These are phyloP conservation scores for Hypoxylon cercidicola DNA, from an alignment of 495 filamentous ascomycete genomes.

Conservation along the genomic window DNA sequence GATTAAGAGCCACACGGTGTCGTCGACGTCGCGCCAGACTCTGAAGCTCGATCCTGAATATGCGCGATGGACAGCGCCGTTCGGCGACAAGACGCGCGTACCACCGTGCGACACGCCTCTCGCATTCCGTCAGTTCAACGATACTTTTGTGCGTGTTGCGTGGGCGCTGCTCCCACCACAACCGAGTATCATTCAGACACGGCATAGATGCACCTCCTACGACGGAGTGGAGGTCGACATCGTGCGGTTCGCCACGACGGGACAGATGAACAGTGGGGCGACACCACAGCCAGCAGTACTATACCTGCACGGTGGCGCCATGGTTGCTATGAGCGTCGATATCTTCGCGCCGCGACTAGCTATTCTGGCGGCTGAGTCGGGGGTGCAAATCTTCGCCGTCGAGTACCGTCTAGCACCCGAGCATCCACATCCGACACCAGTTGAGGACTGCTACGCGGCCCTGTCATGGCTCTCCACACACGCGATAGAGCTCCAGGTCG, in stretches of 20 bases:
- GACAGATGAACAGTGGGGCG: slow-evolving; percentile 12
- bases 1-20: background rate
- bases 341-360: slow-evolving; percentile 37
- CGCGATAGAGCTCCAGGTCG: slow-evolving; percentile 32
- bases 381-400: slow-evolving; percentile 47
- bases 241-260: slow-evolving; percentile 29
- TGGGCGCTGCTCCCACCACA: slow-evolving; percentile 8
- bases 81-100: slow-evolving; percentile 9
- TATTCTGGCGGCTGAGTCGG: slow-evolving; percentile 34
- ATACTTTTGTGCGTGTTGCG: slow-evolving; percentile 13
- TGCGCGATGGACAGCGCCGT: slow-evolving; percentile 12
- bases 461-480: slow-evolving; percentile 30
- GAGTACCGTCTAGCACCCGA: slow-evolving; percentile 54
- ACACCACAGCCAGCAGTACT: slow-evolving; percentile 44
- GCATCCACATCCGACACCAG: slow-evolving; percentile 31
- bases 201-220: slow-evolving; percentile 10
- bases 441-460: slow-evolving; percentile 41
- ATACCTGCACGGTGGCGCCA: slow-evolving; percentile 55
- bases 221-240: slow-evolving; percentile 30
- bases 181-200: slow-evolving; percentile 17
- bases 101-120: slow-evolving; percentile 4
- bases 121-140: slow-evolving; percentile 21
- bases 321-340: slow-evolving; percentile 44
- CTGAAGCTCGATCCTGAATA: slow-evolving; percentile 29
- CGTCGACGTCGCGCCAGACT: slow-evolving; percentile 2